Conservation (phyloP, 176 grass and related monocot species). For the Triticum turgidum region DNA sequence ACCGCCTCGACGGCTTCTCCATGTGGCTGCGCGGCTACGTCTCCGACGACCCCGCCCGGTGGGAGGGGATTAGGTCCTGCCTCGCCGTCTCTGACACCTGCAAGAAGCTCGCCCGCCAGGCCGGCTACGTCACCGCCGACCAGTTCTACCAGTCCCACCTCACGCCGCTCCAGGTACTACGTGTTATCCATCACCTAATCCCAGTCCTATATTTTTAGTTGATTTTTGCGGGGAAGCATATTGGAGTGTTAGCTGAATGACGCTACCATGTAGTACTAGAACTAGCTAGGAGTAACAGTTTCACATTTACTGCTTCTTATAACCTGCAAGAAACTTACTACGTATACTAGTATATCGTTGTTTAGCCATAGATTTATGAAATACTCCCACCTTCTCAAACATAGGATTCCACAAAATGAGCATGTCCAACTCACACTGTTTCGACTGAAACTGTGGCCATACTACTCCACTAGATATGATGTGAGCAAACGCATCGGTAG, state of each 20-base stretch:
- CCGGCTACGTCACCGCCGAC: constrained; percentile 41
- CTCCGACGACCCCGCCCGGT: constrained; percentile 46
- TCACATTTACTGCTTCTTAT: not conserved
- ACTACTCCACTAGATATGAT: not conserved
- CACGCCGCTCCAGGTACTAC: constrained; percentile 69
- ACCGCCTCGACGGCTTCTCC: constrained; percentile 76
- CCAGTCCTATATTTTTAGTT: not conserved
- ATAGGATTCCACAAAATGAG: constrained; percentile 5
- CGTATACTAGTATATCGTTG: not conserved
- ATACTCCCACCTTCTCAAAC: not conserved
- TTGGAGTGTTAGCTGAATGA: not conserved
- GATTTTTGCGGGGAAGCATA: not conserved
- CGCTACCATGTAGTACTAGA: not conserved
- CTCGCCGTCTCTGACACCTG: constrained; percentile 70
- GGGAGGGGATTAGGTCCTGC: constrained; percentile 65
- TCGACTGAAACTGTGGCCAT: not conserved
- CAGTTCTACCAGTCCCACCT: constrained; percentile 65
- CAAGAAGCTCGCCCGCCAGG: constrained; percentile 53
- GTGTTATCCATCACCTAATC: not conserved
- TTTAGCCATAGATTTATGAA: not conserved
- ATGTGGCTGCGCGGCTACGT: constrained; percentile 76
- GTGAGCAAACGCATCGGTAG: not conserved
- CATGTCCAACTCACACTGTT: not conserved
- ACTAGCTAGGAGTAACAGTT: not conserved
- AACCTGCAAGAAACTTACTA: not conserved